A percentile compares a stretch with the other conserved stretches of the same genome.
Conservation (phyloP, 768 basidiomycete species). For the Trametes punicea region DNA sequence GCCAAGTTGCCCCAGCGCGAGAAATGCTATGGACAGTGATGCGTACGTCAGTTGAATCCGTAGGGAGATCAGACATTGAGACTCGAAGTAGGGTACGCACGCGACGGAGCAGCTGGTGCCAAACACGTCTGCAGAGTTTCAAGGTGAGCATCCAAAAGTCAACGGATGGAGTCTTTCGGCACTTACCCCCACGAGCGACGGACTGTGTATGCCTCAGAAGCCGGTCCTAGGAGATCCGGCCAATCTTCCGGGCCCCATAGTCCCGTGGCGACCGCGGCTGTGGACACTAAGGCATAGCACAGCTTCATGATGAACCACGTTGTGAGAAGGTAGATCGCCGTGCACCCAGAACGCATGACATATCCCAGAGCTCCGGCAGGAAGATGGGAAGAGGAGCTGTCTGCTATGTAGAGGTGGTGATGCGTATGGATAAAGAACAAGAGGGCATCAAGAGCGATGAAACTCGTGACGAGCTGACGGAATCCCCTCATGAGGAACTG, state of each 20-base stretch:
- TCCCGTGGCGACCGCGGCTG: constrained; percentile 9
- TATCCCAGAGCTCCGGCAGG: not conserved
- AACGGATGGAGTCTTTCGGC: not conserved
- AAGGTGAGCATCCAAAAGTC: not conserved
- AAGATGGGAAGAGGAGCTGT: not conserved
- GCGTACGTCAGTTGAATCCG: not conserved
- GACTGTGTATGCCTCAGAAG: constrained; percentile 22
- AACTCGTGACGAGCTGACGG: constrained; percentile 1
- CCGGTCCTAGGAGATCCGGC: constrained; percentile 20
- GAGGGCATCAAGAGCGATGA: constrained; percentile 8
- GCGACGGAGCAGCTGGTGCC: constrained; percentile 23
- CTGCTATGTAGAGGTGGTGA: constrained; percentile 4
- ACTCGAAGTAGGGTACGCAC: constrained; percentile 1
- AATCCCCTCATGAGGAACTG: constrained; percentile 7
- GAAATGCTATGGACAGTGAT: constrained; percentile 2
- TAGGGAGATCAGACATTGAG: not conserved
- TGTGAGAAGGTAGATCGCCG: not conserved
- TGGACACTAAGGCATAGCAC: constrained; percentile 1
- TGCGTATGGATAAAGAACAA: constrained; percentile 6
- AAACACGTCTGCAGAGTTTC: constrained; percentile 11
- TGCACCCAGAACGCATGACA: not conserved
- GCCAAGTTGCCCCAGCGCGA: constrained; percentile 11
- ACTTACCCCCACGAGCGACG: constrained; percentile 24
- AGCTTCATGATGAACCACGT: constrained; percentile 13
- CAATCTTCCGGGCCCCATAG: constrained; percentile 10